Evolutionary conservation across 1,284 basidiomycete species (phyloP).

Genomic region (Moesziomyces sp.): DNA sequence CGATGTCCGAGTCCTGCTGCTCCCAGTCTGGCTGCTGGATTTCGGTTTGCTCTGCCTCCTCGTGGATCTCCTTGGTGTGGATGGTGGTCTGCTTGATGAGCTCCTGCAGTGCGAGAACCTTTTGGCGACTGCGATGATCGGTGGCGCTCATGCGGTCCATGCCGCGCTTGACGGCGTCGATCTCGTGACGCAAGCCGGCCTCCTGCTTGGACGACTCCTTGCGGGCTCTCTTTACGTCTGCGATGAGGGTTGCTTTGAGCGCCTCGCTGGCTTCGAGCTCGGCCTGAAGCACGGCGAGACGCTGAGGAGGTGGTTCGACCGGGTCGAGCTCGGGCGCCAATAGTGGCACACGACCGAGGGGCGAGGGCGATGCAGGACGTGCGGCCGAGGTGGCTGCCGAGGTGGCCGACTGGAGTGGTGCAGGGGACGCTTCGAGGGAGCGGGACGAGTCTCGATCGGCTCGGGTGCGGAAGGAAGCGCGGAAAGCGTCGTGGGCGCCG

Average conservation of each 20-base stretch:
- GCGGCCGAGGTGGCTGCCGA: constrained; percentile 1
- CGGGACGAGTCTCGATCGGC: constrained; percentile 39
- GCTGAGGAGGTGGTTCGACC: constrained; percentile 19
- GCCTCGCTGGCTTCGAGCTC: constrained; percentile 45
- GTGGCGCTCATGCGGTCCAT: constrained; percentile 53
- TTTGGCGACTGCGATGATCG: constrained; percentile 58
- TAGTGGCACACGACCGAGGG: constrained; percentile 33
- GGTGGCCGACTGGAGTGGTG: not conserved
- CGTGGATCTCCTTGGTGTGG: constrained; percentile 49
- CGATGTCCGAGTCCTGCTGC: constrained; percentile 32
- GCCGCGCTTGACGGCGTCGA: constrained; percentile 55
- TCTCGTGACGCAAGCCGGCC: constrained; percentile 50
- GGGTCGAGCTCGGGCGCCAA: constrained; percentile 30
- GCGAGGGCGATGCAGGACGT: constrained; percentile 43
- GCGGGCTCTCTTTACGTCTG: constrained; percentile 50
- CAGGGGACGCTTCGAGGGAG: constrained; percentile 19
- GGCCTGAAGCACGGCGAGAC: constrained; percentile 36
- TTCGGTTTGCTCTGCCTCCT: constrained; percentile 49
- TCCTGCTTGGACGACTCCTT: constrained; percentile 57
- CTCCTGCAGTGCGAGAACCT: constrained; percentile 59
- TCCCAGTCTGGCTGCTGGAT: constrained; percentile 48
- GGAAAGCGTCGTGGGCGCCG: constrained; percentile 28
- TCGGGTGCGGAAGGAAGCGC: constrained; percentile 28
- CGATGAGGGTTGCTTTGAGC: constrained; percentile 32
- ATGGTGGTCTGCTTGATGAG: constrained; percentile 57